A percentile compares a stretch with the other conserved stretches of the same genome.
Conservation (phyloP, 768 basidiomycete species). For the Xanthoconium stramineum region DNA sequence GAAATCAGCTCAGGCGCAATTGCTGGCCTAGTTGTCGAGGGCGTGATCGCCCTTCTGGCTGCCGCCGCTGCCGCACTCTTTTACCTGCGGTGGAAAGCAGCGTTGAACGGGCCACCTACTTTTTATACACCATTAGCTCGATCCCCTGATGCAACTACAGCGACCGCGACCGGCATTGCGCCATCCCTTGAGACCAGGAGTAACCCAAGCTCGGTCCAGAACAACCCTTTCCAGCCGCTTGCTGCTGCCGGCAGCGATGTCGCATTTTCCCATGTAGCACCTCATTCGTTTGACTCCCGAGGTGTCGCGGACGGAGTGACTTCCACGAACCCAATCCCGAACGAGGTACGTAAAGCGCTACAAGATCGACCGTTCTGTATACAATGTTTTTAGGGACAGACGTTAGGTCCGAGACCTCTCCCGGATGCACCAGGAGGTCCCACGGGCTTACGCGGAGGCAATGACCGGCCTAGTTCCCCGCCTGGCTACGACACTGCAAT, state of each 20-base stretch:
- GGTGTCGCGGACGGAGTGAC: not conserved
- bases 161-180: not conserved
- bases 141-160: conserved; percentile 2
- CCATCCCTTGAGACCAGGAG: conserved; percentile 8
- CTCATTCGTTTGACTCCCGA: not conserved
- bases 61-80: conserved; percentile 15
- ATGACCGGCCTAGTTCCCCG: not conserved
- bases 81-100: conserved; percentile 23
- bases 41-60: conserved; percentile 12
- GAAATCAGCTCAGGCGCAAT: conserved; percentile 21
- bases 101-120: not conserved
- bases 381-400: conserved; percentile 3
- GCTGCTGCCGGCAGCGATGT: not conserved
- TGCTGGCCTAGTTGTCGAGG: conserved; percentile 20
- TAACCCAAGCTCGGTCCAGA: not conserved
- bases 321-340: not conserved
- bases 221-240: not conserved
- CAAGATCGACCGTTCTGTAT: not conserved
- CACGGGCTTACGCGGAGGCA: not conserved
- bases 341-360: conserved; percentile 9
- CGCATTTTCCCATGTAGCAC: not conserved
- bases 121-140: conserved; percentile 3
- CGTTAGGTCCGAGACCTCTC: conserved; percentile 4
- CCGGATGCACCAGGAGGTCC: conserved; percentile 1
- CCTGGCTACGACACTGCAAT: conserved; percentile 21